phyloP scores from a whole-genome alignment of 2,329 filamentous ascomycete species.

The Stemphylium lycopersici region DNA sequence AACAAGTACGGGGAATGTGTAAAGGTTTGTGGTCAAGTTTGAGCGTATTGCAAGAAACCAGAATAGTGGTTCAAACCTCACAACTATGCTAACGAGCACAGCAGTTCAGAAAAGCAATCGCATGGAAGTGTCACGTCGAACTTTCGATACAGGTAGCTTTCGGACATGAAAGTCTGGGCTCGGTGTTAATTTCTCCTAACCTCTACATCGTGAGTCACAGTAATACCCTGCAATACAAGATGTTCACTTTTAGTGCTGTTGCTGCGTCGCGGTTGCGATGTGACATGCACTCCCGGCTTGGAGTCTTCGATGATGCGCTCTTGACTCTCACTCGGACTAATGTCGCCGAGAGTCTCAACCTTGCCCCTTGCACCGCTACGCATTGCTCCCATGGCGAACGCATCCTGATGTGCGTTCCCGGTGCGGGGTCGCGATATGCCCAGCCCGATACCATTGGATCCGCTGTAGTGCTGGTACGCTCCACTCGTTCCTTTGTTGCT shows the following conservation, averaged over 20 bases:
- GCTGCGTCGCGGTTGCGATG: not conserved
- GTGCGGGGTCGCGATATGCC: not conserved
- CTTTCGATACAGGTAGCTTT: too few relatives aligned
- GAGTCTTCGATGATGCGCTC: slow-evolving; percentile 13
- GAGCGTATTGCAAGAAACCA: too few relatives aligned
- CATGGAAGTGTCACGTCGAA: too few relatives aligned
- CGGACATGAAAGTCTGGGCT: too few relatives aligned
- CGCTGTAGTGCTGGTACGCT: slow-evolving; percentile 10
- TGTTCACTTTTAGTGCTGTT: slow-evolving; percentile 10
- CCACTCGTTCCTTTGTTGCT: slow-evolving; percentile 13
- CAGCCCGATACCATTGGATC: not conserved
- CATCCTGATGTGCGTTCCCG: not conserved
- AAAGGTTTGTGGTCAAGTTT: too few relatives aligned
- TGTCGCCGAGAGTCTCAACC: slow-evolving; percentile 6
- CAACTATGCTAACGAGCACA: too few relatives aligned
- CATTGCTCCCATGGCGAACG: slow-evolving; percentile 7
- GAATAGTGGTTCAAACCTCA: too few relatives aligned
- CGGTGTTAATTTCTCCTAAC: slow-evolving; percentile 9
- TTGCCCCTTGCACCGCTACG: slow-evolving; percentile 4
- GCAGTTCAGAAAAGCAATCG: too few relatives aligned
- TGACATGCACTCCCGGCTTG: slow-evolving; percentile 6
- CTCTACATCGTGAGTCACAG: slow-evolving; percentile 15
- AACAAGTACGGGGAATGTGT: too few relatives aligned
- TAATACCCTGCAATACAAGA: slow-evolving; percentile 12
- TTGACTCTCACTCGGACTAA: slow-evolving; percentile 22